Evolutionary conservation across 768 basidiomycete species (phyloP).

Genomic region (Thelephora ganbajun): DNA sequence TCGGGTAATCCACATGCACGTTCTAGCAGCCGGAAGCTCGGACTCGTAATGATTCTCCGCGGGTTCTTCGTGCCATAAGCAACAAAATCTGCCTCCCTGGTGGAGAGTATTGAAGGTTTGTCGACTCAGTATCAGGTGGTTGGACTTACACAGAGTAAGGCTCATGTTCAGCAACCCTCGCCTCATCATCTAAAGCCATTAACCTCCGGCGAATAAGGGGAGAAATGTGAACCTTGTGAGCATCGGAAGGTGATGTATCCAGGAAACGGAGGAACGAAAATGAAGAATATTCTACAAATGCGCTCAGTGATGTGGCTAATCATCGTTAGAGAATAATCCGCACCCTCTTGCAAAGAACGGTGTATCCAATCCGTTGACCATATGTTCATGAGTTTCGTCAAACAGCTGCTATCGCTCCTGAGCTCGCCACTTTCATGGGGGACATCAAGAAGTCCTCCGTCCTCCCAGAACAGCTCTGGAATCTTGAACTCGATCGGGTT

Average conservation of each 20-base stretch:
- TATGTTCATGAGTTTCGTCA: slow-evolving; percentile 70
- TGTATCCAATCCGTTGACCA: slow-evolving; percentile 81
- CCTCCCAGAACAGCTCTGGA: slow-evolving; percentile 64
- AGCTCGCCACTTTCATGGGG: slow-evolving; percentile 41
- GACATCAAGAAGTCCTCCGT: slow-evolving; percentile 57
- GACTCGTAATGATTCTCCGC: slow-evolving; percentile 21
- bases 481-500: slow-evolving; percentile 75
- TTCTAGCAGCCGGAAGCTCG: slow-evolving; percentile 13
- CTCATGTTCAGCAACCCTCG: slow-evolving; percentile 22
- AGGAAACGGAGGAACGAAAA: slow-evolving; percentile 76
- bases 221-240: slow-evolving; percentile 42
- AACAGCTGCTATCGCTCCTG: slow-evolving; percentile 35
- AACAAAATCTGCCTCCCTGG: slow-evolving; percentile 42
- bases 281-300: slow-evolving; percentile 26
- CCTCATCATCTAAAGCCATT: slow-evolving; percentile 31
- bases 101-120: background rate
- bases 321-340: slow-evolving; percentile 11
- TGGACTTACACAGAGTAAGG: slow-evolving; percentile 30
- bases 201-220: slow-evolving; percentile 48
- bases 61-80: slow-evolving; percentile 21
- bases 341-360: slow-evolving; percentile 53
- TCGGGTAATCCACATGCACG: slow-evolving; percentile 31
- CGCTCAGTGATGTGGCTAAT: slow-evolving; percentile 7
- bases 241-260: slow-evolving; percentile 48
- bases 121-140: background rate